A percentile compares a stretch with the other conserved stretches of the same genome.
Conservation (phyloP, 2,329 filamentous ascomycete species). For the Botryosphaeria dothidea region DNA sequence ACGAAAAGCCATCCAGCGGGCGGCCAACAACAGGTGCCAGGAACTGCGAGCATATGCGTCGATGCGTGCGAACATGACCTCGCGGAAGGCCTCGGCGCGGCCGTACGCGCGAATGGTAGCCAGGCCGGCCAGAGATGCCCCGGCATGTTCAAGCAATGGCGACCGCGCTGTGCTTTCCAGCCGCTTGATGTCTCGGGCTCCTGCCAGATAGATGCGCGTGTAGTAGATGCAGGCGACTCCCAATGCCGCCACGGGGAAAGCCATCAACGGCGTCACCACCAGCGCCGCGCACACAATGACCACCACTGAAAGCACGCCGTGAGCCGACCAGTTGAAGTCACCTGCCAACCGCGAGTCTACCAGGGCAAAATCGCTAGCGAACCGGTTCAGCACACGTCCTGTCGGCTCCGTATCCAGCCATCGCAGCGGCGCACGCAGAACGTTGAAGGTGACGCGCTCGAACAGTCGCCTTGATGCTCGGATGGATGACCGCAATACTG, state of each 20-base stretch:
- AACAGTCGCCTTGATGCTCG: background rate
- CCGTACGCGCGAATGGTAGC: conserved; percentile 13
- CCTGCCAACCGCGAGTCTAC: conserved; percentile 14
- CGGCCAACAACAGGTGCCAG: background rate
- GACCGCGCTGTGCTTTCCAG: background rate
- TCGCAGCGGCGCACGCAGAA: conserved; percentile 6
- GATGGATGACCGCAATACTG: conserved; percentile 23
- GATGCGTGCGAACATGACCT: background rate
- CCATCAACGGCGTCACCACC: background rate
- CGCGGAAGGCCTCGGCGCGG: background rate
- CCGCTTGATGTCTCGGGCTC: conserved; percentile 13
- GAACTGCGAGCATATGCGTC: background rate
- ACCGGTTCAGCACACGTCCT: conserved; percentile 15
- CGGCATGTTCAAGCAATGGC: background rate
- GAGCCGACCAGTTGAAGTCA: conserved; percentile 5
- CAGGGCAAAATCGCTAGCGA: conserved; percentile 6
- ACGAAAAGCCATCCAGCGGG: background rate
- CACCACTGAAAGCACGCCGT: background rate
- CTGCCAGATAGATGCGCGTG: background rate
- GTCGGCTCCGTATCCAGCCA: conserved; percentile 16
- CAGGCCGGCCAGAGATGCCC: background rate
- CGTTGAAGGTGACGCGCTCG: background rate
- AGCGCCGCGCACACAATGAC: background rate
- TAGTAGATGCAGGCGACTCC: background rate
- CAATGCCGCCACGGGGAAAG: conserved; percentile 1